Conservation (phyloP, 2,329 filamentous ascomycete species). For the Cladophialophora chaetospira region DNA sequence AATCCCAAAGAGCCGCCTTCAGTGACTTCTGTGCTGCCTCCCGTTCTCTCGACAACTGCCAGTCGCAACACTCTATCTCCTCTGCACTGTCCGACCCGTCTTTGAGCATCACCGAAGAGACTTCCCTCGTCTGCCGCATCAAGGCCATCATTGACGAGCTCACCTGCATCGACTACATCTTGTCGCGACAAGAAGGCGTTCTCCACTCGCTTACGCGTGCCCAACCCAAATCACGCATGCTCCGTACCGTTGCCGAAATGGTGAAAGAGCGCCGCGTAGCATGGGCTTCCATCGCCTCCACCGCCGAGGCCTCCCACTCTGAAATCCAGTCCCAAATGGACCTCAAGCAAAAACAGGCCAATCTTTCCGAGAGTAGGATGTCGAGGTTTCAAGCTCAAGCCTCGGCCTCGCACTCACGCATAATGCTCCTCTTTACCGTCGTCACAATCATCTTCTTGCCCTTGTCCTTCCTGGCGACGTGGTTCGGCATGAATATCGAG, state of each 20-base stretch:
- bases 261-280: conserved; percentile 10
- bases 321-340: conserved; percentile 18
- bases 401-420: background rate
- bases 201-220: conserved; percentile 1
- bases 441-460: conserved; percentile 39
- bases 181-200: conserved; percentile 11
- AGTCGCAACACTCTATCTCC: background rate
- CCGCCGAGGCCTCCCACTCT: background rate
- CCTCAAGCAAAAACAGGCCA: conserved; percentile 31
- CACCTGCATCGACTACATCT: conserved; percentile 30
- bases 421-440: conserved; percentile 38
- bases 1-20: conserved; percentile 9
- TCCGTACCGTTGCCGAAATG: conserved; percentile 9
- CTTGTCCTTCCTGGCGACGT: conserved; percentile 38
- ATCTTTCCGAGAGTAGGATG: conserved; percentile 22
- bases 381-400: conserved; percentile 5
- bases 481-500: conserved; percentile 38
- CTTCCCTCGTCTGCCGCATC: conserved; percentile 27
- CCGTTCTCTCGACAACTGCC: background rate
- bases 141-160: conserved; percentile 35
- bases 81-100: conserved; percentile 7
- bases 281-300: conserved; percentile 5
- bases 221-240: conserved; percentile 8
- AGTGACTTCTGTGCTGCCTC: conserved; percentile 4
- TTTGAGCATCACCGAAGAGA: conserved; percentile 18